phyloP scores from a whole-genome alignment of 768 basidiomycete species.

The Kwoniella sp. region DNA sequence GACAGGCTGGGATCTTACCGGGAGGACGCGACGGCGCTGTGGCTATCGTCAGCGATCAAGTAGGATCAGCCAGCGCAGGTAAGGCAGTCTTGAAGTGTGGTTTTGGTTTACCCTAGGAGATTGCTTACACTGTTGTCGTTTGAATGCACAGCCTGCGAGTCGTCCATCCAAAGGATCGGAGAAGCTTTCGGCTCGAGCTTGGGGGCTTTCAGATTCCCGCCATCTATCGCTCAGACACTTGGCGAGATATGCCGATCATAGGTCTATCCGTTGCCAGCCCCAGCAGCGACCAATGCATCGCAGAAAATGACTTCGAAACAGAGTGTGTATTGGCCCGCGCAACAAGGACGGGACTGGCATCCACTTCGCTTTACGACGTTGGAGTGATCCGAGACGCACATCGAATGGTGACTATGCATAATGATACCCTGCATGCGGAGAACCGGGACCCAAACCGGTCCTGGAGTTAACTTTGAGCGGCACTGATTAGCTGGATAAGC shows the following conservation, averaged over 20 bases:
- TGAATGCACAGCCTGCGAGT: constrained; percentile 38
- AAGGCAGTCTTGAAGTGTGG: background rate
- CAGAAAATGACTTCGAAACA: too few species aligned
- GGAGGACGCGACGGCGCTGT: constrained; percentile 11
- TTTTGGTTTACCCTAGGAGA: background rate
- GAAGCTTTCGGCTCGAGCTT: constrained; percentile 46
- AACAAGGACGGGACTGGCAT: too few species aligned
- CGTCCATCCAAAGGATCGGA: constrained; percentile 31
- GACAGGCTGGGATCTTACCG: constrained; percentile 22
- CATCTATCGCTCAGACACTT: constrained; percentile 35
- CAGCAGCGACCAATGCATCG: too few species aligned
- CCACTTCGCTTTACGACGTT: too few species aligned
- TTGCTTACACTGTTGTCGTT: constrained; percentile 4
- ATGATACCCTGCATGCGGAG: constrained; percentile 1
- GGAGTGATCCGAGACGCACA: too few species aligned
- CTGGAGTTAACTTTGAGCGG: too few species aligned
- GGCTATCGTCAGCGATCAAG: constrained; percentile 12
- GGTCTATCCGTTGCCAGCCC: background rate
- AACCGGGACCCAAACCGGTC: too few species aligned
- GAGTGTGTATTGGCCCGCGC: too few species aligned
- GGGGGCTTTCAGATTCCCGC: constrained; percentile 48
- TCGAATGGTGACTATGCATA: constrained; percentile 1
- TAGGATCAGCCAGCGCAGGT: constrained; percentile 15
- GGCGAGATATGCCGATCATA: constrained; percentile 33
- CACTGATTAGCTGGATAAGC: too few species aligned